These are phyloP conservation scores for Pestalotiopsis sp. DNA, from an alignment of 2,329 filamentous ascomycete species.

Conservation along the genomic window DNA sequence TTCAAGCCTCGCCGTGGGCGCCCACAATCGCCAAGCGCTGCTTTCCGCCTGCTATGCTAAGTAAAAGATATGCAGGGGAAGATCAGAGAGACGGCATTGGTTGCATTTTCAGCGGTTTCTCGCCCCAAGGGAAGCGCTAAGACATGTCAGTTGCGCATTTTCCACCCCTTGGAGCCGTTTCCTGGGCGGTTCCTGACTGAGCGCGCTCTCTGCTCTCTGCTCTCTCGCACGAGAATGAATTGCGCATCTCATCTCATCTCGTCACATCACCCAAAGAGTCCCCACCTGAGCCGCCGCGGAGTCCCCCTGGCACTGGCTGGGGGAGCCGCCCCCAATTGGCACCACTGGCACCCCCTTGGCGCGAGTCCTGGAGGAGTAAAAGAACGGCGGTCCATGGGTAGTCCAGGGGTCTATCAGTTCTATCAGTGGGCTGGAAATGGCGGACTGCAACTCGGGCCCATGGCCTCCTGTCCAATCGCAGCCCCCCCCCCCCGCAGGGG, in stretches of 20 bases:
- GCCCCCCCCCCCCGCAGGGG: neutral
- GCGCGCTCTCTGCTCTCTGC: no score
- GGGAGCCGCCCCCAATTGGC: neutral
- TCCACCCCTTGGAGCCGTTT: neutral
- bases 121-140: neutral
- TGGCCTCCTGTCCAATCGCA: conserved; percentile 2
- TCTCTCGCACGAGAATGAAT: neutral
- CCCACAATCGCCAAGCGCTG: neutral
- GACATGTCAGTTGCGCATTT: neutral
- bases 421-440: conserved; percentile 11
- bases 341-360: neutral
- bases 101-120: neutral
- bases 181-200: neutral
- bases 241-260: neutral
- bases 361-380: neutral
- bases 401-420: conserved; percentile 8
- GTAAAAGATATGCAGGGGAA: neutral
- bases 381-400: neutral
- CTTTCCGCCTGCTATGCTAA: neutral
- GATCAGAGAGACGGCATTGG: neutral
- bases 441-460: conserved; percentile 7
- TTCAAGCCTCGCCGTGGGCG: conserved; percentile 12
- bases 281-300: neutral
- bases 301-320: neutral
- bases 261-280: neutral